phyloP scores from a whole-genome alignment of 2,329 filamentous ascomycete species.

The Colletotrichum karsti region DNA sequence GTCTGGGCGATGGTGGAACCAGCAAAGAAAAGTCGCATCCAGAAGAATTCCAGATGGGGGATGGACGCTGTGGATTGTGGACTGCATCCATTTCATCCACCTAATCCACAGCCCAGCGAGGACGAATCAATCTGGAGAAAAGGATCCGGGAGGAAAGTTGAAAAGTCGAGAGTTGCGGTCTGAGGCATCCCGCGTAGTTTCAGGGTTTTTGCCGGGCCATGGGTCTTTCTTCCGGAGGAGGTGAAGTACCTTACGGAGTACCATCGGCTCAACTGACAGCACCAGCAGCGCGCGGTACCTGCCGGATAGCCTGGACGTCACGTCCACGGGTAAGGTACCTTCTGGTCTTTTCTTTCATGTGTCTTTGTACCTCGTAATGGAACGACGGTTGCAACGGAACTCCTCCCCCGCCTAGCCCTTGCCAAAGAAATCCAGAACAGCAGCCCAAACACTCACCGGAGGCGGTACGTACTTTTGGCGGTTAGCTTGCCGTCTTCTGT shows the following conservation, averaged over 20 bases:
- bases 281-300: neutral
- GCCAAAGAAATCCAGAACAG: neutral
- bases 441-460: neutral
- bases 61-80: neutral
- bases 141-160: slow-evolving; percentile 1
- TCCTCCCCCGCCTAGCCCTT: slow-evolving; percentile 12
- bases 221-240: no score
- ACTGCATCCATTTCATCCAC: neutral
- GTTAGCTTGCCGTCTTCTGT: no score
- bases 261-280: slow-evolving; percentile 4
- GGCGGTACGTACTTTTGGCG: slow-evolving; percentile 1
- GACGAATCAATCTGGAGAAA: slow-evolving; percentile 19
- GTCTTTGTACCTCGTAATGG: neutral
- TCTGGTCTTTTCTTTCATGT: neutral
- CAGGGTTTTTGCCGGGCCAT: slow-evolving; percentile 19
- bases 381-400: neutral
- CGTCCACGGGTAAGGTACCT: neutral
- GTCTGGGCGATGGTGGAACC: no score
- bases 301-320: neutral
- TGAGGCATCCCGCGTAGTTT: slow-evolving; percentile 22
- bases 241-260: no score
- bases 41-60: slow-evolving; percentile 25
- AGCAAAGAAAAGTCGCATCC: slow-evolving; percentile 16
- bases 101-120: neutral
- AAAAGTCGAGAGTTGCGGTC: slow-evolving; percentile 26